These are phyloP conservation scores for Tephrocybe sp. DNA, from an alignment of 768 basidiomycete species.

Conservation along the genomic window DNA sequence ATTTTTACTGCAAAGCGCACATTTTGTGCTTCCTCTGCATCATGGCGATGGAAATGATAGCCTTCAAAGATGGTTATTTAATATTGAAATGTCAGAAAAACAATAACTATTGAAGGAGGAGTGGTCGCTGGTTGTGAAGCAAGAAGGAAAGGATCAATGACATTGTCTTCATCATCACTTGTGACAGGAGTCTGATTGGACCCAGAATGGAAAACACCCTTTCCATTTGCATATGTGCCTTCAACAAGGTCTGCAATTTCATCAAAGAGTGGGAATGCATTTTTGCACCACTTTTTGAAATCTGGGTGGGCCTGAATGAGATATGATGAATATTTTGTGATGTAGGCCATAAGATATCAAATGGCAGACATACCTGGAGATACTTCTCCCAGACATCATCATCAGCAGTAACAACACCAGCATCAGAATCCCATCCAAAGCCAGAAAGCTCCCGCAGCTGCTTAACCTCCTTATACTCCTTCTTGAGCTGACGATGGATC, in stretches of 20 bases:
- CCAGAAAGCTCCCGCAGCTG: slow-evolving; percentile 16
- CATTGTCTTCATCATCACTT: neutral
- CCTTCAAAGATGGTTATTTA: too few species aligned
- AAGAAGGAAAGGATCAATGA: neutral
- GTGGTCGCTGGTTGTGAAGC: too few species aligned
- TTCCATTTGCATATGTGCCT: slow-evolving; percentile 16
- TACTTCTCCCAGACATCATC: slow-evolving; percentile 12
- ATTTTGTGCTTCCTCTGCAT: too few species aligned
- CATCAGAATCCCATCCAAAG: slow-evolving; percentile 21
- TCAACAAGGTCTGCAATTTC: slow-evolving; percentile 18
- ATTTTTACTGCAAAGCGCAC: too few species aligned
- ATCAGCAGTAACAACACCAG: slow-evolving; percentile 20
- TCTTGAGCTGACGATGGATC: slow-evolving; percentile 13
- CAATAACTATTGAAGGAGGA: too few species aligned
- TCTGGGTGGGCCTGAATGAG: slow-evolving; percentile 13
- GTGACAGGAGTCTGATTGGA: neutral
- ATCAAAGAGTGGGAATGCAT: slow-evolving; percentile 22
- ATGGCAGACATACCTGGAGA: neutral
- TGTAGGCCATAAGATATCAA: neutral
- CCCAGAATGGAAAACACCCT: slow-evolving; percentile 11
- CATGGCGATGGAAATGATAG: too few species aligned
- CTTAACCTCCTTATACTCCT: slow-evolving; percentile 15
- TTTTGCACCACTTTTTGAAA: slow-evolving; percentile 22
- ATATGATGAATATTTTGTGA: neutral
- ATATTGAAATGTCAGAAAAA: too few species aligned